Evolutionary conservation across 2,329 filamentous ascomycete genomes (phyloP), one percentile per base, ranked within the genome.

Genomic region (Colletotrichum chrysophilum): DNA sequence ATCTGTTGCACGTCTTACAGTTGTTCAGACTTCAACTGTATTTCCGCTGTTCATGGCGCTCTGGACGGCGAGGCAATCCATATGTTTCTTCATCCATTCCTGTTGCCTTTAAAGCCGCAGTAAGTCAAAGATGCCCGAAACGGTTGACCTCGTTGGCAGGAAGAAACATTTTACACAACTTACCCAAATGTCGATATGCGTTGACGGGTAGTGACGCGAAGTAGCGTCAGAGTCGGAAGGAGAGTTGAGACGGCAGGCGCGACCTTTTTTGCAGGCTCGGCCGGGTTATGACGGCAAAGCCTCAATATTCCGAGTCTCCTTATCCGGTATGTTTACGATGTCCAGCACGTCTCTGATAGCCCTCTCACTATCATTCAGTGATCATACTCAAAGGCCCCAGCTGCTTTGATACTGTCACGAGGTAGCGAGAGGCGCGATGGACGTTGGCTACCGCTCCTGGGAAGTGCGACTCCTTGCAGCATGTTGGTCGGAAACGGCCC

Each of bases 311-410:
- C n/a, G 1, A 21, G 3, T 7, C 43, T 12, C 10, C 12, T 4
- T 0, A 52, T 0, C 12, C n/a, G 16, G 1, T 6, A 52, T 52
- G 43, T 52, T 13, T 0, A 52, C n/a, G 10, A 4, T 7, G n/a
- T 52, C 5, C 3, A 21, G 0, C 10, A 21, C n/a, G 4, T 18
- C 10, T 1, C 12, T 7, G 1, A 52, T 0, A 12, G n/a, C 10
- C 5, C 43, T 52, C 43, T 21, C 43, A 21, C 12, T 13, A 52
- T 52, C 43, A 10, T 0, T 12, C 5, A 21, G 8, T 52, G 10
- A 10, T 0, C 5, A 0, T 52, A 21, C 43, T 21, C 3, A 21
- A 21, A 52, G n/a, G 7, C 43, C 7, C n/a, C 43, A 43, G 38
- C 36, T 38, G 36, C 36, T 38, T 38, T 38, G 2, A 38, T 38